phyloP scores from a whole-genome alignment of 75 land plant genomes.

The Pinus tabuliformis region DNA sequence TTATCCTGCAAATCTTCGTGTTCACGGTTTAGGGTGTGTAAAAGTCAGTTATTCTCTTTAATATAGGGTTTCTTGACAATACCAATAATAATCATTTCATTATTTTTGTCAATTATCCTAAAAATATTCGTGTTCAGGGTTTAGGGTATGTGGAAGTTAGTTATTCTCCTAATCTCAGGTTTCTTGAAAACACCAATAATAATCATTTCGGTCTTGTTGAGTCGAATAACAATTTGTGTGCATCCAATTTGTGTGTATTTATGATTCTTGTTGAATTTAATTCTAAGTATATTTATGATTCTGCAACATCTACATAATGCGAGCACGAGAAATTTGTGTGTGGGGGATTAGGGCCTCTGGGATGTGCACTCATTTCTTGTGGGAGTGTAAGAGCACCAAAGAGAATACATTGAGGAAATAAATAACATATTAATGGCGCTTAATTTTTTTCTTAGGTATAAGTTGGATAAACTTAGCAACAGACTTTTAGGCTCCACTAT shows the following conservation, averaged over 20 bases:
- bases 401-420: slow-evolving; percentile 48
- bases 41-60: too few relatives aligned
- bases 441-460: slow-evolving; percentile 49
- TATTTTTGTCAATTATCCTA: too few relatives aligned
- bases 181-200: background rate
- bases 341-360: slow-evolving; percentile 71
- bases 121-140: too few relatives aligned
- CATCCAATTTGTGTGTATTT: too few relatives aligned
- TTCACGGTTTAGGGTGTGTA: too few relatives aligned
- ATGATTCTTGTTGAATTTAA: background rate
- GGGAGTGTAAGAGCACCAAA: slow-evolving; percentile 37
- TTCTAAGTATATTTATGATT: background rate
- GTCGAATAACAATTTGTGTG: too few relatives aligned
- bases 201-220: too few relatives aligned
- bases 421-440: slow-evolving; percentile 62
- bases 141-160: too few relatives aligned
- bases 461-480: slow-evolving; percentile 30
- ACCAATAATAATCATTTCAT: too few relatives aligned
- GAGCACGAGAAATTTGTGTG: slow-evolving; percentile 52
- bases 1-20: too few relatives aligned
- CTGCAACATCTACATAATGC: slow-evolving; percentile 54
- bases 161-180: too few relatives aligned
- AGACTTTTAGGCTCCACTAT: slow-evolving; percentile 38
- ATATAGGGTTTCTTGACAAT: too few relatives aligned
- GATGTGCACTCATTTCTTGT: slow-evolving; percentile 76